A percentile compares a stretch with the other conserved stretches of the same genome.
Conservation (phyloP, 2,329 filamentous ascomycete species). For the Metarhizium guizhouense region DNA sequence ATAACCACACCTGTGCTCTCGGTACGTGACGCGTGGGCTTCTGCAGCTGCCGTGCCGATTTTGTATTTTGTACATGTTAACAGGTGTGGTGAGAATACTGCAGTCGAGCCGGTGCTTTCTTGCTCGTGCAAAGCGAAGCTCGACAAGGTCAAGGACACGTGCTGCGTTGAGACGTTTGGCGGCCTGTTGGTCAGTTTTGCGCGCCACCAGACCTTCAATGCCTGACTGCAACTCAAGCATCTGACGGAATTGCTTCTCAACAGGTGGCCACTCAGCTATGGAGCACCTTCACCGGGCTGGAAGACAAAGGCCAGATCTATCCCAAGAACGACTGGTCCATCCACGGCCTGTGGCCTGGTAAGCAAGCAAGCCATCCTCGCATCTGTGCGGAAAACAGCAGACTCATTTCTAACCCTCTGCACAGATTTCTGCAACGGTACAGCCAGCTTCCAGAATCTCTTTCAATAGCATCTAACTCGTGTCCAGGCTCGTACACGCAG, state of each 20-base stretch:
- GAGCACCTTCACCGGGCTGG: constrained; percentile 53
- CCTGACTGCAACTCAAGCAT: not conserved
- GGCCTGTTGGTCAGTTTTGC: constrained; percentile 38
- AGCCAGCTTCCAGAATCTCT: not conserved
- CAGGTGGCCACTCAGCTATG: constrained; percentile 54
- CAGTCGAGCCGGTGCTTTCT: constrained; percentile 28
- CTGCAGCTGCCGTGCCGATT: too few species aligned
- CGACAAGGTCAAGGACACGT: constrained; percentile 41
- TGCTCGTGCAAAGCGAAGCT: constrained; percentile 37
- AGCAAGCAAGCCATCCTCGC: constrained; percentile 2
- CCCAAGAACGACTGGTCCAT: constrained; percentile 49
- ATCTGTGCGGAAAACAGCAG: not conserved
- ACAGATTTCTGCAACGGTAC: constrained; percentile 36
- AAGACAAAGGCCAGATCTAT: constrained; percentile 47
- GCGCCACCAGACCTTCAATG: not conserved
- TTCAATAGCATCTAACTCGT: not conserved
- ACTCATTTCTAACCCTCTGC: not conserved
- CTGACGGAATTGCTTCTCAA: not conserved
- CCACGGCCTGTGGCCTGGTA: constrained; percentile 46
- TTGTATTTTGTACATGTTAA: not conserved
- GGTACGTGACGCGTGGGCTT: constrained; percentile 16
- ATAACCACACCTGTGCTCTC: constrained; percentile 49
- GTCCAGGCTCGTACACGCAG: constrained; percentile 50
- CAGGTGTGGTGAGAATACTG: not conserved
- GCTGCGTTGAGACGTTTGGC: constrained; percentile 57